phyloP scores from a whole-genome alignment of 805 yeast species.

The Wickerhamiella azymoides region DNA sequence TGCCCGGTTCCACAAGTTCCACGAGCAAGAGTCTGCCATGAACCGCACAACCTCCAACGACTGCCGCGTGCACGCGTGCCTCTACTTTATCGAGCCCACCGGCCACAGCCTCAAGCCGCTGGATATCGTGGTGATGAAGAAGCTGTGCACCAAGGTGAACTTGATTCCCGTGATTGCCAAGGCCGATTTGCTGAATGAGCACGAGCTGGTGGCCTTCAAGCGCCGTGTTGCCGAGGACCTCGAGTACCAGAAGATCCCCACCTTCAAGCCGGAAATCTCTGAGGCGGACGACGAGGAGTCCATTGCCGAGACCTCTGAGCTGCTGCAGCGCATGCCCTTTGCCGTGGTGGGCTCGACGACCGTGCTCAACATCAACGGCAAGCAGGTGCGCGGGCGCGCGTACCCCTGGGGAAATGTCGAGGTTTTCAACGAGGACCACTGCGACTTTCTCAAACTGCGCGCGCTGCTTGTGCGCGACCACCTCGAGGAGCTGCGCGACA shows the following conservation, averaged over 20 bases:
- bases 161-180: slow-evolving; percentile 91
- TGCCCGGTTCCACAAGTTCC: slow-evolving; percentile 68
- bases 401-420: slow-evolving; percentile 98
- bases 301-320: slow-evolving; percentile 44
- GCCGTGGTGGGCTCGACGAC: slow-evolving; percentile 87
- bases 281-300: slow-evolving; percentile 82
- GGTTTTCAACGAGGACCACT: slow-evolving; percentile 86
- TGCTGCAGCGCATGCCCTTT: slow-evolving; percentile 67
- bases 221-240: slow-evolving; percentile 66
- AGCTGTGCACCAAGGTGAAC: slow-evolving; percentile 80
- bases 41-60: slow-evolving; percentile 61
- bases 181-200: slow-evolving; percentile 82
- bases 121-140: slow-evolving; percentile 78
- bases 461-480: slow-evolving; percentile 79
- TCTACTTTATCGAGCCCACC: slow-evolving; percentile 93
- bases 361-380: slow-evolving; percentile 59
- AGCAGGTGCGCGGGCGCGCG: slow-evolving; percentile 73
- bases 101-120: slow-evolving; percentile 84
- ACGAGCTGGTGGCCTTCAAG: slow-evolving; percentile 68
- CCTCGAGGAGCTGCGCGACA: slow-evolving; percentile 86
- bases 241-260: slow-evolving; percentile 52
- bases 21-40: slow-evolving; percentile 79
- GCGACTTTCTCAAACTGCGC: slow-evolving; percentile 80
- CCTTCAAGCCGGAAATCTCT: slow-evolving; percentile 64
- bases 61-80: slow-evolving; percentile 80